A percentile compares a stretch with the other conserved stretches of the same genome.
Evolutionary conservation across 176 grass and related monocot genomes (phyloP).

Genomic region (Phoenix dactylifera): DNA sequence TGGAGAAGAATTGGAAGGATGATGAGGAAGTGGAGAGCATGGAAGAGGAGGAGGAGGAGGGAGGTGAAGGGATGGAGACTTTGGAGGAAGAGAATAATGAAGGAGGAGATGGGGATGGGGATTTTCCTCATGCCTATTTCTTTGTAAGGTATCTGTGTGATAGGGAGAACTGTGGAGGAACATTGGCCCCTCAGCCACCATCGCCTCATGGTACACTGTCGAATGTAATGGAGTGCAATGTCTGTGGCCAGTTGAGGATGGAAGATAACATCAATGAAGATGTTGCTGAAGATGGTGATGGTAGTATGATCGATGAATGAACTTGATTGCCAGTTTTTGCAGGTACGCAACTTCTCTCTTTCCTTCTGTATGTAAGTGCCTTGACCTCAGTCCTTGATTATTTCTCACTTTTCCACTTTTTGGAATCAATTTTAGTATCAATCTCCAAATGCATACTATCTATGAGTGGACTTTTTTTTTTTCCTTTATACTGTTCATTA

Average conservation of each 20-base stretch:
- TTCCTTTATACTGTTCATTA: too few species aligned
- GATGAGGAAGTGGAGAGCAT: slow-evolving; percentile 44
- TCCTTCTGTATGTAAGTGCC: background rate
- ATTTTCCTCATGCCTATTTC: slow-evolving; percentile 63
- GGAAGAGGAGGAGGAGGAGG: slow-evolving; percentile 35
- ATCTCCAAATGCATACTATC: too few species aligned
- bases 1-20: slow-evolving; percentile 68
- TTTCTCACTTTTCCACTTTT: too few species aligned
- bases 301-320: slow-evolving; percentile 28
- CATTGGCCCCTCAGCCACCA: slow-evolving; percentile 58
- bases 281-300: slow-evolving; percentile 23
- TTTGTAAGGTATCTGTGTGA: slow-evolving; percentile 68
- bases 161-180: slow-evolving; percentile 54
- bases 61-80: slow-evolving; percentile 26
- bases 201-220: slow-evolving; percentile 28
- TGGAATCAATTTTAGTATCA: too few species aligned
- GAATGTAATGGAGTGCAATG: slow-evolving; percentile 71
- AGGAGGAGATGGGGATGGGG: slow-evolving; percentile 2
- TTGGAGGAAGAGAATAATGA: slow-evolving; percentile 34
- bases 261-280: slow-evolving; percentile 24
- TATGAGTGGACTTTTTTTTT: too few species aligned
- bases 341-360: background rate
- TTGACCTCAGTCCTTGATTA: too few species aligned
- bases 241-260: slow-evolving; percentile 42
- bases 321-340: background rate